These are phyloP conservation scores for Tolypocladium ovalisporum DNA, from an alignment of 2,329 filamentous ascomycete species.

Conservation along the genomic window DNA sequence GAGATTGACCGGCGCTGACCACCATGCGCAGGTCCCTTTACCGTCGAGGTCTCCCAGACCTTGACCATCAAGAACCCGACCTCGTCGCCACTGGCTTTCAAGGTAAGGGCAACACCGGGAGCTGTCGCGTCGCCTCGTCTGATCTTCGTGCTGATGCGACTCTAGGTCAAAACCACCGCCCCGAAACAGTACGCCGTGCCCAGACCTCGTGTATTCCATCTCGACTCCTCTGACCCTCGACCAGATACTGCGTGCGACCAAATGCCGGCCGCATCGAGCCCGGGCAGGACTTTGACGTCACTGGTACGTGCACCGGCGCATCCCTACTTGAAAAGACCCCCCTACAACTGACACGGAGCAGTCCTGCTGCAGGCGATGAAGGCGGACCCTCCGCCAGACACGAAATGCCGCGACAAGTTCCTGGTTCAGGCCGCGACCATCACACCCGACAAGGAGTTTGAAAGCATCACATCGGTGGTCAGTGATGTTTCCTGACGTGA, in stretches of 20 bases:
- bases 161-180: conserved; percentile 93
- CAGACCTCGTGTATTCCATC: conserved; percentile 3
- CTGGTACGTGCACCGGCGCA: conserved; percentile 47
- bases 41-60: conserved; percentile 52
- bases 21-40: conserved; percentile 47
- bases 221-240: conserved; percentile 10
- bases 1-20: conserved; percentile 3
- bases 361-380: conserved; percentile 98
- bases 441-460: conserved; percentile 71
- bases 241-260: conserved; percentile 90
- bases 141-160: conserved; percentile 6
- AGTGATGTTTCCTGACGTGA: conserved; percentile 17
- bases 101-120: conserved; percentile 34
- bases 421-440: conserved; percentile 87
- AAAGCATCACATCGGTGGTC: conserved; percentile 73
- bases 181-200: conserved; percentile 76
- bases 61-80: conserved; percentile 57
- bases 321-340: neutral
- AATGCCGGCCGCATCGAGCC: conserved; percentile 95
- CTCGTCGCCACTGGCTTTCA: conserved; percentile 54
- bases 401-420: conserved; percentile 95
- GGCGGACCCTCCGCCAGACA: conserved; percentile 74
- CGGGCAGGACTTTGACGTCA: conserved; percentile 81
- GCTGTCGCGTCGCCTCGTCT: conserved; percentile 2
- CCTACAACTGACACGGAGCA: conserved; percentile 24